These are phyloP conservation scores for Alternaria ethzedia DNA, from an alignment of 2,329 filamentous ascomycete genomes.

Conservation along the genomic window DNA sequence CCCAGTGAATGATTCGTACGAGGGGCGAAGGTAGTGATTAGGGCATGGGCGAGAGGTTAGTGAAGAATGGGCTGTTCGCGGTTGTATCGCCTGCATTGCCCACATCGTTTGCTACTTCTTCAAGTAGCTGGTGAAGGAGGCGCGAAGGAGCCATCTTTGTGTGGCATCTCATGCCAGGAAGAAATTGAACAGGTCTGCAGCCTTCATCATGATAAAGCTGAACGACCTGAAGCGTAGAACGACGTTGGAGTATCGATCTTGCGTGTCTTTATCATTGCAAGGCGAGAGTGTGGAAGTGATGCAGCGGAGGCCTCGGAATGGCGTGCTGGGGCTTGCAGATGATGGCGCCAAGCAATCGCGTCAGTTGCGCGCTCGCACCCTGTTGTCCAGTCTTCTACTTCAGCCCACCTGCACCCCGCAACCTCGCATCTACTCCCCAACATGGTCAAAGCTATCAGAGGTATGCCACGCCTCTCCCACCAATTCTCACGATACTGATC, in stretches of 20 bases:
- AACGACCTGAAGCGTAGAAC: too few species aligned
- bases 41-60: not conserved
- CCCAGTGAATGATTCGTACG: not conserved
- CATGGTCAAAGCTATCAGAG: conserved; percentile 66
- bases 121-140: not conserved
- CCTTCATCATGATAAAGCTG: not conserved
- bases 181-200: not conserved
- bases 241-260: too few species aligned
- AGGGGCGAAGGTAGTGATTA: not conserved
- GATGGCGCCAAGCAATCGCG: conserved; percentile 24
- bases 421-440: conserved; percentile 20
- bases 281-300: not conserved
- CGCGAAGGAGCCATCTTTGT: not conserved
- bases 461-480: conserved; percentile 39
- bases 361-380: conserved; percentile 25
- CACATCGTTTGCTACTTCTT: not conserved
- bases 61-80: not conserved
- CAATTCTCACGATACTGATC: not conserved
- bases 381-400: conserved; percentile 26
- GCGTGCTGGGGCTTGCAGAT: not conserved
- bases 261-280: not conserved
- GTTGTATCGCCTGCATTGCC: not conserved
- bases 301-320: conserved; percentile 9
- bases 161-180: not conserved
- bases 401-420: conserved; percentile 10